Base-by-base conservation (phyloP, 2,329 filamentous ascomycete species). In the Penicillium hesseltinei region DNA sequence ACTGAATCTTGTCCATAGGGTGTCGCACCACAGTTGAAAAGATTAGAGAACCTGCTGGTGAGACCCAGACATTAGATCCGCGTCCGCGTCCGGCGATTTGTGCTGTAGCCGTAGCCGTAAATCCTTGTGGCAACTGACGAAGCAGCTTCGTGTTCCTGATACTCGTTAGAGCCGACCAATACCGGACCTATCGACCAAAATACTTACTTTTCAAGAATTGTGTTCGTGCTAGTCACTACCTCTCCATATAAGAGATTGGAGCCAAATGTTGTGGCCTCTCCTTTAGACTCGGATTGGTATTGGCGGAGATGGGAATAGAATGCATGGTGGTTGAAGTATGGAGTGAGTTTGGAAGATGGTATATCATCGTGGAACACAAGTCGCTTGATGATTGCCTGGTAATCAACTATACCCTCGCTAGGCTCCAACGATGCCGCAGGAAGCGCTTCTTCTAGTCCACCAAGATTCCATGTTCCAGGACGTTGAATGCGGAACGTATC, bases 41-140 rank as follows among this genome's bases (percentile, higher is more conserved):
- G 72, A 97, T 89, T 6, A 97, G 81, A 36, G 86, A 86, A 0
- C 94, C 94, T 0, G 90, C 84, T 0, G 94, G 94, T 0, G 92
- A 91, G 5, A 99, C 86, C 94, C 94, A 99, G 58, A 97, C 90
- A 67, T 99, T 99, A 33, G 84, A 87, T 4, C 94, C 94, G 10
- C 94, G 88, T 8, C 94, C 94, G 38, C 94, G 87, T 8, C 88
- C 94, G 0, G 92, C 90, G 7, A 97, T 81, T 73, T 97, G 93
- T 0, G 89, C 91, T 0, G 92, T 94, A 1, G 94, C 93, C 0
- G 89, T 88, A 11, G 91, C 81, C 0, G 92, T 96, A 71, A 96
- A 92, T n/a, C 94, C 94, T 0, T 84, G 87, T 0, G 92, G 91
- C 0, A 97, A 81, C 44, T 82, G 85, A 5, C 87, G 83, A 36